Evolutionary conservation across 2,329 filamentous ascomycete species (phyloP).

Genomic region (Venturia nashicola): DNA sequence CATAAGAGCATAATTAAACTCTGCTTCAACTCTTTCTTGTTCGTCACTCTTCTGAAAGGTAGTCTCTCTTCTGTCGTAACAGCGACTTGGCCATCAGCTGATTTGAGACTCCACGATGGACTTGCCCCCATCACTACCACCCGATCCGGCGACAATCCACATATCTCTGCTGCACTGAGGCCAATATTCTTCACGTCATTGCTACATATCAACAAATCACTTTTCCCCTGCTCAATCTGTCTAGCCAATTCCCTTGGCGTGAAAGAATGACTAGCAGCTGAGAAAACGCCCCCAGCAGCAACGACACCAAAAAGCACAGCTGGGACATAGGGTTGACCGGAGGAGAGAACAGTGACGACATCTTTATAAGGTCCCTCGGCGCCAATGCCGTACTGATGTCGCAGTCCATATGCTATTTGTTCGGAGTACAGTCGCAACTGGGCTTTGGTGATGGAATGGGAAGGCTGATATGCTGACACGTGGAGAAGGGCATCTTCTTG

Average conservation of each 20-base stretch:
- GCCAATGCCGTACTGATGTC: slow-evolving; percentile 42
- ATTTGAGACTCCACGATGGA: slow-evolving; percentile 32
- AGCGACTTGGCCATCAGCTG: slow-evolving; percentile 22
- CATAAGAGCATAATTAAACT: slow-evolving; percentile 35
- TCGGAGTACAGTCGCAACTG: slow-evolving; percentile 36
- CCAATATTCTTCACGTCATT: slow-evolving; percentile 36
- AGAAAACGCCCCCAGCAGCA: slow-evolving; percentile 41
- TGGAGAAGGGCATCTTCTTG: slow-evolving; percentile 27
- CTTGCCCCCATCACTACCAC: slow-evolving; percentile 39
- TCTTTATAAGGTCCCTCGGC: slow-evolving; percentile 32
- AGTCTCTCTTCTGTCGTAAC: slow-evolving; percentile 7
- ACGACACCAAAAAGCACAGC: slow-evolving; percentile 44
- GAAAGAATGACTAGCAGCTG: slow-evolving; percentile 30
- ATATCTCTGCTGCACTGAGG: slow-evolving; percentile 33
- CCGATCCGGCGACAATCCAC: slow-evolving; percentile 18
- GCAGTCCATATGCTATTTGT: slow-evolving; percentile 43
- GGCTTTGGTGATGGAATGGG: slow-evolving; percentile 41
- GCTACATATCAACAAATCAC: slow-evolving; percentile 34
- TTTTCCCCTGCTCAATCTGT: slow-evolving; percentile 31
- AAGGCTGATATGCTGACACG: slow-evolving; percentile 43
- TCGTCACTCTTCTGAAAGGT: slow-evolving; percentile 30
- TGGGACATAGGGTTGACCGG: slow-evolving; percentile 43
- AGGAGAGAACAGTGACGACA: slow-evolving; percentile 42
- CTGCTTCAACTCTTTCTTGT: slow-evolving; percentile 33
- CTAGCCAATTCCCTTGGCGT: slow-evolving; percentile 41